These are phyloP conservation scores for Parasitella parasitica DNA, from an alignment of 371 early-diverging fungal species.

Conservation along the genomic window DNA sequence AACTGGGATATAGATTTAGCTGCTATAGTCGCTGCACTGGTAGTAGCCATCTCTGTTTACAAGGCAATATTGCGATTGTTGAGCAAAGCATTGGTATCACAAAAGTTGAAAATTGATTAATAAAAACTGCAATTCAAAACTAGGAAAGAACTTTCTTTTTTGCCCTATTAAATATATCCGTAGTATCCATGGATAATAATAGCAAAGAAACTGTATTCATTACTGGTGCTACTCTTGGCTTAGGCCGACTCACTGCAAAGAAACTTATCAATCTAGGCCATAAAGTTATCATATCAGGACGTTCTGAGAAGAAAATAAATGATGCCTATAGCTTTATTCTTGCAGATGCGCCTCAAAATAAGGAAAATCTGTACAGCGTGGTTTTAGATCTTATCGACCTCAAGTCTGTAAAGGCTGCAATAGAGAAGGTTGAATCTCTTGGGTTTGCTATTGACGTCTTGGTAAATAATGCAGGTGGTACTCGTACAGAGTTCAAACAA, in stretches of 20 bases:
- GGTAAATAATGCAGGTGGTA: conserved; percentile 39
- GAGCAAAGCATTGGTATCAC: background rate
- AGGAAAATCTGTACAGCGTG: conserved; percentile 13
- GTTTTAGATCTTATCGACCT: conserved; percentile 29
- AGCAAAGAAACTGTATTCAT: conserved; percentile 33
- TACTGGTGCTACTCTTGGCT: conserved; percentile 38
- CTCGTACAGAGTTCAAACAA: conserved; percentile 4
- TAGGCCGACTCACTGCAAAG: conserved; percentile 31
- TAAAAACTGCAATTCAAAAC: background rate
- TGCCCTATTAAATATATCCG: too few species aligned
- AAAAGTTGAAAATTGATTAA: conserved; percentile 6
- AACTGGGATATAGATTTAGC: conserved; percentile 11
- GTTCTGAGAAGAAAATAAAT: conserved; percentile 19
- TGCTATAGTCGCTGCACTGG: background rate
- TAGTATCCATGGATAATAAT: too few species aligned
- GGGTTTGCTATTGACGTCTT: conserved; percentile 24
- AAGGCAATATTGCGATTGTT: background rate
- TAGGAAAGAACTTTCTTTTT: background rate
- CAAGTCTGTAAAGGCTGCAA: conserved; percentile 24
- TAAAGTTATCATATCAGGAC: conserved; percentile 41
- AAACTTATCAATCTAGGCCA: conserved; percentile 29
- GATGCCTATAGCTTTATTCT: conserved; percentile 18
- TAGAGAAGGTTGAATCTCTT: conserved; percentile 12
- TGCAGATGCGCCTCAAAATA: background rate
- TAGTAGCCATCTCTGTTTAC: background rate